phyloP scores from a whole-genome alignment of 2,329 filamentous ascomycete genomes.

The Ophiostoma populinum region DNA sequence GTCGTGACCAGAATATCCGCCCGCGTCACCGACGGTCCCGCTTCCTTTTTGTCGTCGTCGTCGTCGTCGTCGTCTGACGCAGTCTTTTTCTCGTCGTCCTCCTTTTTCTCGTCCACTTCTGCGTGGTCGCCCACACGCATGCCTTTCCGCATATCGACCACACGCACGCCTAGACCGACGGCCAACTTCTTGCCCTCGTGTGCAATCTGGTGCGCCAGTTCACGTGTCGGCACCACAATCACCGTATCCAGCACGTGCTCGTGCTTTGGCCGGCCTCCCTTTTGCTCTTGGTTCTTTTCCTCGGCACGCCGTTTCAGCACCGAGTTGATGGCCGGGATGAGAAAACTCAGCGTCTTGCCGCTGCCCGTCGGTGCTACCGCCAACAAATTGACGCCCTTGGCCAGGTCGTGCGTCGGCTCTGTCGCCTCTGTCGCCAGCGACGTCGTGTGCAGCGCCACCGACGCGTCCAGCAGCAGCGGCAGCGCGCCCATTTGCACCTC shows the following conservation, averaged over 20 bases:
- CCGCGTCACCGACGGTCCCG: slow-evolving; percentile 33
- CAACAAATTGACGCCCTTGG: slow-evolving; percentile 51
- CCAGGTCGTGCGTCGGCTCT: slow-evolving; percentile 11
- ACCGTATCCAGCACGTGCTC: slow-evolving; percentile 40
- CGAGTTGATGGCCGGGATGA: slow-evolving; percentile 71
- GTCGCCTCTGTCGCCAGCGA: slow-evolving; percentile 11
- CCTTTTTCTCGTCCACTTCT: slow-evolving; percentile 14
- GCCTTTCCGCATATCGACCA: slow-evolving; percentile 71
- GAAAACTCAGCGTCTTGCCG: slow-evolving; percentile 86
- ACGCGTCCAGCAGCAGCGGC: slow-evolving; percentile 53
- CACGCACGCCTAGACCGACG: slow-evolving; percentile 55
- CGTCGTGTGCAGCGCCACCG: slow-evolving; percentile 28
- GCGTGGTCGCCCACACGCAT: slow-evolving; percentile 39
- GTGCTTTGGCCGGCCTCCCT: slow-evolving; percentile 15
- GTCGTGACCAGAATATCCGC: slow-evolving; percentile 70
- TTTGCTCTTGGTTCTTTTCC: slow-evolving; percentile 22
- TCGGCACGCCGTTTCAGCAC: slow-evolving; percentile 42
- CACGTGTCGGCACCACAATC: slow-evolving; percentile 63
- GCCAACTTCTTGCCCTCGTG: slow-evolving; percentile 70
- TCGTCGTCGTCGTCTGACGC: slow-evolving; percentile 2
- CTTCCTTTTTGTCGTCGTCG: neutral
- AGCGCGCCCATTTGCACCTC: slow-evolving; percentile 84
- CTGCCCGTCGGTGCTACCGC: slow-evolving; percentile 89
- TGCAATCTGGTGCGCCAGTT: slow-evolving; percentile 63
- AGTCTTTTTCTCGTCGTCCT: slow-evolving; percentile 19